Evolutionary conservation across 2,329 filamentous ascomycete genomes (phyloP).

Genomic region (Microdochium nivale): DNA sequence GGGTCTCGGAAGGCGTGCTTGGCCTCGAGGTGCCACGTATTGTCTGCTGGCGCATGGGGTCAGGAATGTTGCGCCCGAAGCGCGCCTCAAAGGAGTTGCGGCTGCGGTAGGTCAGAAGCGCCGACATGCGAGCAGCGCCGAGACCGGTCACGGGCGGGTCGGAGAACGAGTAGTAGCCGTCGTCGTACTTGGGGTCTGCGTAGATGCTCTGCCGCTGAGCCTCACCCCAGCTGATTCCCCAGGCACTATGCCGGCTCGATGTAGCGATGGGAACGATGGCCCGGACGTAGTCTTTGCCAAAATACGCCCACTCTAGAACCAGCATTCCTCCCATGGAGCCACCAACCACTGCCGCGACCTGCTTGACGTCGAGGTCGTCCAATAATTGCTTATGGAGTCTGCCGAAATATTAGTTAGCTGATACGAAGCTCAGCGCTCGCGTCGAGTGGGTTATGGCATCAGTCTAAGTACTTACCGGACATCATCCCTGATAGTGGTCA

Average conservation of each 20-base stretch:
- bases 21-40: conserved; percentile 62
- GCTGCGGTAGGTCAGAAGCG: conserved; percentile 89
- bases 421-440: neutral
- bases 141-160: conserved; percentile 83
- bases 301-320: conserved; percentile 85
- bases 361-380: conserved; percentile 70
- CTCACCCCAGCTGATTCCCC: conserved; percentile 88
- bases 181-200: conserved; percentile 95
- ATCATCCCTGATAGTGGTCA: conserved; percentile 93
- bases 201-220: conserved; percentile 91
- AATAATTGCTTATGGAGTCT: conserved; percentile 73
- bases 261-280: conserved; percentile 78
- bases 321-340: conserved; percentile 87
- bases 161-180: conserved; percentile 85
- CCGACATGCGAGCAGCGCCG: conserved; percentile 92
- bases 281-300: conserved; percentile 77
- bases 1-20: conserved; percentile 57
- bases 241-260: conserved; percentile 76
- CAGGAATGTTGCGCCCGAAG: conserved; percentile 87
- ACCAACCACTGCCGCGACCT: conserved; percentile 71
- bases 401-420: neutral
- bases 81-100: conserved; percentile 94
- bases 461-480: conserved; percentile 62
- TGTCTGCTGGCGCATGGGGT: conserved; percentile 73
- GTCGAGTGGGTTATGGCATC: too few relatives aligned